Percentiles rank a stretch among this genome's conserved stretches.
Evolutionary conservation across 768 basidiomycete genomes (phyloP).

Genomic region (Phylloporus sp.): DNA sequence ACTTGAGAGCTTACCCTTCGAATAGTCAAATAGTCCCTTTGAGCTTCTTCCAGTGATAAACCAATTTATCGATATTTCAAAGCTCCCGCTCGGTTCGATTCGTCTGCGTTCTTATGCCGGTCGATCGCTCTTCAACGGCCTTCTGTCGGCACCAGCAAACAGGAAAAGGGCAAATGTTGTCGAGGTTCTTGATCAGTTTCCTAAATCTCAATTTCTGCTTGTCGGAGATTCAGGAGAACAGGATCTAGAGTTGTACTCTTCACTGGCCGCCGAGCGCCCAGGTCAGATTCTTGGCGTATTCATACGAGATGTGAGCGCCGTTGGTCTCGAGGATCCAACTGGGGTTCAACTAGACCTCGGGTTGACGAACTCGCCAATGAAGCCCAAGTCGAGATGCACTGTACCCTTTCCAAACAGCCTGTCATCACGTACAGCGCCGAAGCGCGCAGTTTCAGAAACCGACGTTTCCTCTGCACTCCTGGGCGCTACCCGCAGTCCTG

Average conservation of each 20-base stretch:
- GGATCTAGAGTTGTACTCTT: constrained; percentile 85
- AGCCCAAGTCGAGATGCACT: constrained; percentile 5
- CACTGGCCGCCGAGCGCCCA: constrained; percentile 65
- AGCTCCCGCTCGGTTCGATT: constrained; percentile 70
- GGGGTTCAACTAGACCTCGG: constrained; percentile 31
- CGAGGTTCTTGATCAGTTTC: constrained; percentile 74
- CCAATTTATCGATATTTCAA: constrained; percentile 67
- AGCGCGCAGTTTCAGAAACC: constrained; percentile 21
- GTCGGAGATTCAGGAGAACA: constrained; percentile 94
- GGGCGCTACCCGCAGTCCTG: constrained; percentile 13
- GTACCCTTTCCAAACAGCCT: neutral
- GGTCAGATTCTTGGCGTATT: constrained; percentile 73
- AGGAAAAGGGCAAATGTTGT: constrained; percentile 78
- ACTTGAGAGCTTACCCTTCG: constrained; percentile 2
- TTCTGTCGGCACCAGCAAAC: constrained; percentile 75
- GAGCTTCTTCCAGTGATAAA: constrained; percentile 75
- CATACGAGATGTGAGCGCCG: constrained; percentile 65
- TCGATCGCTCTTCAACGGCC: constrained; percentile 74
- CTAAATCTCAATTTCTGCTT: constrained; percentile 70
- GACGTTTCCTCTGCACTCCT: constrained; percentile 8
- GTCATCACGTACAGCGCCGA: constrained; percentile 3
- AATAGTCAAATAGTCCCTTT: constrained; percentile 84
- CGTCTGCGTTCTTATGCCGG: constrained; percentile 83
- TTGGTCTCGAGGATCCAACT: constrained; percentile 56
- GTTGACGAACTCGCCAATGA: constrained; percentile 3